Evolutionary conservation across 768 basidiomycete genomes (phyloP).

Genomic region (Calvatia gigantea): DNA sequence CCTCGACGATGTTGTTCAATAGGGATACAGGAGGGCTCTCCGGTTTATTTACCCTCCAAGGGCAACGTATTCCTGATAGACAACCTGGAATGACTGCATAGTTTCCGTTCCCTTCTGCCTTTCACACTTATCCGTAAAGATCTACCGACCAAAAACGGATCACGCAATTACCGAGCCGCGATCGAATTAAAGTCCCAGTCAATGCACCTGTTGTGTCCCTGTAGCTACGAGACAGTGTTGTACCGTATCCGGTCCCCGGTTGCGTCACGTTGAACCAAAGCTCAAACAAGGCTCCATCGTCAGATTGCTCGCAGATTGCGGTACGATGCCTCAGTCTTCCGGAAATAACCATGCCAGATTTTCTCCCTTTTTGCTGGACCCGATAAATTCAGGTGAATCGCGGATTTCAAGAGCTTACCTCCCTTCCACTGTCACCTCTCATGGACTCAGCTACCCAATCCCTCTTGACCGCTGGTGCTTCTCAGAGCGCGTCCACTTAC

Average conservation of each 20-base stretch:
- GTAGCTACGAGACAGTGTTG: not conserved
- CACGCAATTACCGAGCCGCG: not conserved
- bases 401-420: not conserved
- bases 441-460: not conserved
- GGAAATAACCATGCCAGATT: not conserved
- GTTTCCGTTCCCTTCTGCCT: not conserved
- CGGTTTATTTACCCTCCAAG: not conserved
- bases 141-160: not conserved
- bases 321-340: not conserved
- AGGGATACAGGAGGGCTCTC: not conserved
- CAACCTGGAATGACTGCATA: not conserved
- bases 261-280: not conserved
- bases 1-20: constrained; percentile 6
- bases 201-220: not conserved
- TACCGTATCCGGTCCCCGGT: not conserved
- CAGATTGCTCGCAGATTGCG: not conserved
- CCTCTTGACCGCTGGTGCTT: not conserved
- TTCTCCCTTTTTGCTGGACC: not conserved
- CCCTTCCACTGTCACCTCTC: not conserved
- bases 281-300: constrained; percentile 4
- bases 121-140: not conserved
- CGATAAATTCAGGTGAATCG: constrained; percentile 7
- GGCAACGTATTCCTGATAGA: not conserved
- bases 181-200: not conserved
- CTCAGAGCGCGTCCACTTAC: not conserved